Evolutionary conservation across 352 stramenopile species (phyloP), one percentile per base, ranked within the genome.

Genomic region (Phytophthora sansomeana): DNA sequence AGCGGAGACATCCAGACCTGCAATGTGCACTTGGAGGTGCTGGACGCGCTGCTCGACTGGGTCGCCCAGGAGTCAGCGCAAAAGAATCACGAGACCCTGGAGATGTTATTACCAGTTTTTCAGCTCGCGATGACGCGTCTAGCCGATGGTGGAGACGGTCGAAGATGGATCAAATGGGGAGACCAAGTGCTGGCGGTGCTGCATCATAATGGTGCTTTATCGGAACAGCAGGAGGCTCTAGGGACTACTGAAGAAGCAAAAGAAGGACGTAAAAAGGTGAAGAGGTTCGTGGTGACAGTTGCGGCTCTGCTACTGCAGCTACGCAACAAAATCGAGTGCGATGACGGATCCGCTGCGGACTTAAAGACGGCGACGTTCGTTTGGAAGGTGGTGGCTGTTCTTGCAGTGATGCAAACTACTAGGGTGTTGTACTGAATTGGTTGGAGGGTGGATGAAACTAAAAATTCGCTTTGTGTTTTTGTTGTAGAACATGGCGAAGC

Each of bases 341-440:
- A 35, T 30, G 57, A 73, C n/a, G 38, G 54, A 29, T 38, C 36
- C 6, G 43, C 29, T 1, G 53, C 44, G 3, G 63, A 76, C 17
- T 74, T 87, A n/a, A 81, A 83, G 51, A 59, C 75, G 9, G 50
- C 51, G 67, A 87, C 78, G 6, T 72, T 87, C 16, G 62, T 83
- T 10, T 87, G 78, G 78, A 87, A 87, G 78, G 78, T 86, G 59
- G 30, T 46, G 5, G 6, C 33, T 5, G 28, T 4, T 56, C 13
- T 50, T 50, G 11, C 43, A 35, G 2, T 44, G 38, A 35, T 10
- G 9, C 16, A 30, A 49, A 49, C 21, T 24, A 24, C 21, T 24
- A 24, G 1, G 21, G 3, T 24, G 21, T 24, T 24, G 21, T 11
- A 1, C 9, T 33, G 21, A 19, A 43, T 7, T 21, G 16, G 13